Base-by-base conservation (phyloP, 805 yeast genomes). In the Myxozyma vanderwaltii region DNA sequence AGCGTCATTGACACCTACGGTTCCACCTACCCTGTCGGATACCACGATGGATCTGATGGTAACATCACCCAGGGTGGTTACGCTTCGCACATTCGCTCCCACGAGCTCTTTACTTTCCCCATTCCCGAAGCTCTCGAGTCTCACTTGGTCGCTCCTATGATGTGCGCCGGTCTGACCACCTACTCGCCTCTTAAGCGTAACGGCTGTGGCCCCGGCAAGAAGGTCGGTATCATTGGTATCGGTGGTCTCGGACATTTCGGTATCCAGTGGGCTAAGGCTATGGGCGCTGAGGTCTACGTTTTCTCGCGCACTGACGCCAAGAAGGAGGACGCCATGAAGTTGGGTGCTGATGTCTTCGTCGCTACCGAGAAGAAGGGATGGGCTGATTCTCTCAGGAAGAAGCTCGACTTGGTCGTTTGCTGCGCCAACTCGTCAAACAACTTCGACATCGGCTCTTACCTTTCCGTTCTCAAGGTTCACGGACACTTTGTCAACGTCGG, bases 91-190 rank as follows among this genome's bases (percentile, higher is more conserved):
- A 77, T 84, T 44, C 80, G 89, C 64, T 82, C 82, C 51, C 79
- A 83, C 71, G 86, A 84, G 72, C 77, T 78, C 63, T 83, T 82
- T 70, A 85, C 79, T 1, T 79, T 86, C 74, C 82, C 82, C 39
- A 80, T 86, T 55, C 91, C 91, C 45, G 81, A 81, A 10, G 70
- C 66, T n/a, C 67, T 84, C 47, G 77, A 79, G 44, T 75, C 81
- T 40, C 80, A 77, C 26, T 74, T 76, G 21, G 88, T 82, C 38
- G 91, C 90, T 3, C 91, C 91, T 52, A 74, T 86, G 74, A 74
- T 86, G 74, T 86, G 92, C 76, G 91, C 88, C 56, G 92, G 92
- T 54, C 74, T 85, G 69, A 86, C 92, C 7, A 84, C 83, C 4
- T 86, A 75, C 74, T 81, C 88, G 12, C 91, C 91, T 54, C 73